Percentiles rank a stretch among this genome's conserved stretches.
Conservation (phyloP, 768 basidiomycete genomes). For the Tricholoma terreum region DNA sequence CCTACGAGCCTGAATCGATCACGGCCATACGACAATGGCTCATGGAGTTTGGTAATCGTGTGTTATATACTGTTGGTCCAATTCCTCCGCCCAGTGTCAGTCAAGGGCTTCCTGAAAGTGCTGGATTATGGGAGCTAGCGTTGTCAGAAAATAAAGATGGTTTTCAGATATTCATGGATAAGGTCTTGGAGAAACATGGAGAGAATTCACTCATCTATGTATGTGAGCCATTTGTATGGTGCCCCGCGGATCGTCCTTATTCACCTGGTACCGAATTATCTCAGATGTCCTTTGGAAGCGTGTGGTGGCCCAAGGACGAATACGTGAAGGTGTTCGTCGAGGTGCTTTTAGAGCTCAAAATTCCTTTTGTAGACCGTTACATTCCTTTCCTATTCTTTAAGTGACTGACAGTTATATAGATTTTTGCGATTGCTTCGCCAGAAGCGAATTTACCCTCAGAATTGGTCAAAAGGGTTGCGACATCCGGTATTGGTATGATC, state of each 20-base stretch:
- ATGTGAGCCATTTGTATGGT: constrained; percentile 11
- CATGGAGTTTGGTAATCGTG: constrained; percentile 3
- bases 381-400: not conserved
- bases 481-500: constrained; percentile 12
- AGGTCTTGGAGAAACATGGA: constrained; percentile 8
- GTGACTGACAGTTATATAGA: constrained; percentile 1
- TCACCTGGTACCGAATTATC: not conserved
- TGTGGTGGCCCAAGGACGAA: constrained; percentile 8
- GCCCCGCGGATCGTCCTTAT: not conserved
- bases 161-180: constrained; percentile 12
- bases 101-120: too few species aligned
- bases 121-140: not conserved
- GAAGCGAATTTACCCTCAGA: constrained; percentile 3
- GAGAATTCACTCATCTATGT: constrained; percentile 19
- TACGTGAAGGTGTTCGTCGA: constrained; percentile 2
- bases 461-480: constrained; percentile 10
- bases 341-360: constrained; percentile 8
- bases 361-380: constrained; percentile 15
- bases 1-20: constrained; percentile 17
- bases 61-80: constrained; percentile 16
- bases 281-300: constrained; percentile 13
- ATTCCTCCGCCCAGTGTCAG: constrained; percentile 7
- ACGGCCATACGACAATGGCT: constrained; percentile 15
- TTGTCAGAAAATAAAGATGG: not conserved
- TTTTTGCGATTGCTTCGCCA: constrained; percentile 17